Percentiles rank a stretch among this genome's conserved stretches.
Evolutionary conservation across 78 protist species (phyloP).

Genomic region (Salpingoeca rosetta): DNA sequence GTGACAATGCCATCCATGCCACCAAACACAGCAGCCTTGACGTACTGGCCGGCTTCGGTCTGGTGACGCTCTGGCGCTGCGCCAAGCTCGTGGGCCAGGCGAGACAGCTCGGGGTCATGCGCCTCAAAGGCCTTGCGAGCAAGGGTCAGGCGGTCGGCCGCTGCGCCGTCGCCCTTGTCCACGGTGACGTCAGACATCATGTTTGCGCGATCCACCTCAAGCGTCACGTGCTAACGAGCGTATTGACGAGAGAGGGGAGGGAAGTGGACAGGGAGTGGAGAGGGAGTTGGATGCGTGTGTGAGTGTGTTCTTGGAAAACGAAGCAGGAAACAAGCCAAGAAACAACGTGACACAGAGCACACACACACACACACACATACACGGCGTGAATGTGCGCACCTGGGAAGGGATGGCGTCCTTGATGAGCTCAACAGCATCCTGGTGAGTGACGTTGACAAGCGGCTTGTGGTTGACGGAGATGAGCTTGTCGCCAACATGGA

Average conservation of each 20-base stretch:
- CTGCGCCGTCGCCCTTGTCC: no score
- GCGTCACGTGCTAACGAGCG: no score
- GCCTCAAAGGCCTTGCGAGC: neutral
- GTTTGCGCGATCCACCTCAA: no score
- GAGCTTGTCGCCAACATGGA: neutral
- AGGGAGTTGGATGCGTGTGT: no score
- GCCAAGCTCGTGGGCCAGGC: conserved; percentile 5
- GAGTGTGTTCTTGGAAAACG: no score
- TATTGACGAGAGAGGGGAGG: no score
- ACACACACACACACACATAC: no score
- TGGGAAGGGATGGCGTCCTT: neutral
- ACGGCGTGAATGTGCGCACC: no score
- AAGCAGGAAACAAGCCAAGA: no score
- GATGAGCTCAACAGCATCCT: neutral
- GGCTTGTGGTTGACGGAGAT: neutral
- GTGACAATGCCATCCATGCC: conserved; percentile 80
- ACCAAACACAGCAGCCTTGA: conserved; percentile 56
- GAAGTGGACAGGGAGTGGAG: no score
- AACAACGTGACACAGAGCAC: no score
- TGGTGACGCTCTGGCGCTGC: neutral
- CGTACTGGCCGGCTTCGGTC: conserved; percentile 46
- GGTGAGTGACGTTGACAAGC: neutral
- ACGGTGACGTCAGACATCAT: no score
- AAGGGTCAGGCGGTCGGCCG: neutral
- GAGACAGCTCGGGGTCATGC: neutral